phyloP scores from a whole-genome alignment of 1,139 yeast genomes.

The Hanseniaspora gamundiae region DNA sequence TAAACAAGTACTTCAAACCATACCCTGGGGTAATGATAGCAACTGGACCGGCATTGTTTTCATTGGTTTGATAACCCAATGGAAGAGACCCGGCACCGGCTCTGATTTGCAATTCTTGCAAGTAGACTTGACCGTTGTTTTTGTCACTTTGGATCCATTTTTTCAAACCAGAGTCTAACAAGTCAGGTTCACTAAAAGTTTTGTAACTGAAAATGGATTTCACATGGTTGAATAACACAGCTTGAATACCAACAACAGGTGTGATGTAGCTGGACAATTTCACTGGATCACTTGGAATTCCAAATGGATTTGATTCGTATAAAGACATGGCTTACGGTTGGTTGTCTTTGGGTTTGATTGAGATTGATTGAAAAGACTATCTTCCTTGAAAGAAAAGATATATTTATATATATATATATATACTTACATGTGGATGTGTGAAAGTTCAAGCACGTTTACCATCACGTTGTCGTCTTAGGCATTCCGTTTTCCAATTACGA shows the following conservation, averaged over 20 bases:
- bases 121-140: slow-evolving; percentile 44
- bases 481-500: no score
- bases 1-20: slow-evolving; percentile 38
- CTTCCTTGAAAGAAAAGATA: no score
- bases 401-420: no score
- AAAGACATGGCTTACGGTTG: slow-evolving; percentile 15
- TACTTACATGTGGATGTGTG: no score
- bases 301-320: slow-evolving; percentile 39
- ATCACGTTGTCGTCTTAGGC: no score
- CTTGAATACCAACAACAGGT: slow-evolving; percentile 53
- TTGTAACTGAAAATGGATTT: slow-evolving; percentile 60
- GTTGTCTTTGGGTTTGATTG: background rate
- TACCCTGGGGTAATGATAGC: slow-evolving; percentile 53
- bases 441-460: no score
- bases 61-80: slow-evolving; percentile 47
- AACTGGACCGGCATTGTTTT: slow-evolving; percentile 27
- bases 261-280: slow-evolving; percentile 43
- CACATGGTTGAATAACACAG: slow-evolving; percentile 51
- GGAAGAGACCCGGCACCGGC: slow-evolving; percentile 76
- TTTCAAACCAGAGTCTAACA: slow-evolving; percentile 47
- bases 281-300: slow-evolving; percentile 45
- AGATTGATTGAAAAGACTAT: background rate
- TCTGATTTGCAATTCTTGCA: slow-evolving; percentile 49
- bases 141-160: slow-evolving; percentile 41
- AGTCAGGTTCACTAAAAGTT: slow-evolving; percentile 43